Base-by-base conservation (phyloP, 371 early-diverging fungal species). In the Pancytospora epiphaga region DNA sequence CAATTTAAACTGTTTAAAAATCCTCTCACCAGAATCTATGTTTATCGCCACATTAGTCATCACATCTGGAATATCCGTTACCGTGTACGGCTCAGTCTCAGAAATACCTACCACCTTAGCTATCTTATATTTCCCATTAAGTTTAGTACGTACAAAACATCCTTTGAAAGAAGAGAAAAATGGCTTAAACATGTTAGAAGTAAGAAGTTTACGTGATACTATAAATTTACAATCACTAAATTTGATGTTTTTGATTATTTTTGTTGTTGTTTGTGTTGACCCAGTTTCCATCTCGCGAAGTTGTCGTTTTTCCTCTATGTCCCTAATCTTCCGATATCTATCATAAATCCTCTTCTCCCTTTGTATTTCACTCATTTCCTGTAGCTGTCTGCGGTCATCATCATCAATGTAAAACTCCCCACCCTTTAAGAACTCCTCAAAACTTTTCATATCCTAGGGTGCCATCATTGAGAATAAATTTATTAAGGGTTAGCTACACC, bases 311-410 rank as follows among this genome's bases (percentile, higher is more conserved):
- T 76, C 78, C 19, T 72, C 63, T 37, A 57, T 57, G 38, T 64
- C 68, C 18, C 52, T 62, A 3, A 58, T 39, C 63, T 61, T 57
- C 1, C 54, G 3, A 40, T 75, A 62, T 63, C 80, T 72, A 52
- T 76, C 72, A 50, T 80, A 75, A 1, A 80, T 62, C 32, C 74
- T 76, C 37, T 60, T 49, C 47, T 80, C 77, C 30, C 80, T 38
- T 40, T 73, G 63, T 49, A 62, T 49, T 62, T 77, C 80, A 38
- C 72, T 65, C 29, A 80, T 54, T 6, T 49, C 25, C 19, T 69
- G 51, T 0, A 80, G 60, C 6, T 43, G 12, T 40, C 72, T 58
- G 62, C 51, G 64, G 47, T 77, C 78, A 6, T 72, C 76, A 25
- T 47, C 36, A 32, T 70, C 62, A 19, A 6, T 30, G 56, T 43